Conservation (phyloP, 2,329 filamentous ascomycete species). For the Aschersonia sp. region DNA sequence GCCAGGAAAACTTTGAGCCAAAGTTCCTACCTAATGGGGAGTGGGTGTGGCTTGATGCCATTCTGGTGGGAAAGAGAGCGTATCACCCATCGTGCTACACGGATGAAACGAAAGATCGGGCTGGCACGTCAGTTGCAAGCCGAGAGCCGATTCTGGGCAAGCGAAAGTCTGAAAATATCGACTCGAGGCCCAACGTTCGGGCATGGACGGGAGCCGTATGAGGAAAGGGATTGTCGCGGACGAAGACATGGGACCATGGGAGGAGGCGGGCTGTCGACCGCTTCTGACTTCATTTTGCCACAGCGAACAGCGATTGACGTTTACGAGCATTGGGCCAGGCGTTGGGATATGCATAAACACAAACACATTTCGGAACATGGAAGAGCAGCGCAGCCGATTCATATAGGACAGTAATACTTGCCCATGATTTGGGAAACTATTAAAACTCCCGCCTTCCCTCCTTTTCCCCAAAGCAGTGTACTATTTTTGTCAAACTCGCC, state of each 20-base stretch:
- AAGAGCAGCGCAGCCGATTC: too few species aligned
- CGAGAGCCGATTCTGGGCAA: conserved; percentile 58
- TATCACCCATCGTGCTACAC: conserved; percentile 85
- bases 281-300: neutral
- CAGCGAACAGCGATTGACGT: neutral
- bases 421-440: too few species aligned
- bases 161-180: conserved; percentile 54
- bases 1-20: conserved; percentile 87
- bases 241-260: neutral
- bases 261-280: too few species aligned
- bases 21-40: conserved; percentile 89
- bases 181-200: conserved; percentile 21
- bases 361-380: too few species aligned
- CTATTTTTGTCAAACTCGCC: too few species aligned
- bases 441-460: too few species aligned
- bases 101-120: conserved; percentile 59
- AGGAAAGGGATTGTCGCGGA: neutral
- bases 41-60: conserved; percentile 90
- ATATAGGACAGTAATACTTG: too few species aligned
- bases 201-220: conserved; percentile 20
- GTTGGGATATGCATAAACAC: neutral
- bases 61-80: conserved; percentile 61
- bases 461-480: too few species aligned
- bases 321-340: neutral
- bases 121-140: conserved; percentile 28